Conservation (phyloP, 768 basidiomycete genomes). For the Amylocystis lapponica region DNA sequence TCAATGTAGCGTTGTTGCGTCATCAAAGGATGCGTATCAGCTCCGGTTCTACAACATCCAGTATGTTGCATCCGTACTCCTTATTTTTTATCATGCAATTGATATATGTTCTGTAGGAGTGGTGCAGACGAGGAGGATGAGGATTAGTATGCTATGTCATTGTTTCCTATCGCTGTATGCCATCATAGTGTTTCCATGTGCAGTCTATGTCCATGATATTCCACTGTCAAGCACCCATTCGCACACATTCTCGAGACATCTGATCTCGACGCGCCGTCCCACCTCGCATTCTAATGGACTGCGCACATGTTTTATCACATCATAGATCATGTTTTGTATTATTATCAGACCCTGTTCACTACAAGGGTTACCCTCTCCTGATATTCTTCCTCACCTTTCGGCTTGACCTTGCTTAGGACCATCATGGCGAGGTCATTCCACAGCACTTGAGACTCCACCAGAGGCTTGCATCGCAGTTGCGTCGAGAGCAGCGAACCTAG, state of each 20-base stretch:
- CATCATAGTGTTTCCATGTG: no score
- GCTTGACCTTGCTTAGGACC: constrained; percentile 43
- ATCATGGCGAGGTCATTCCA: constrained; percentile 74
- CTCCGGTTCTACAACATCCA: constrained; percentile 93
- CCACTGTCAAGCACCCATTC: no score
- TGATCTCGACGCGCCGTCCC: no score
- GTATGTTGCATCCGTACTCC: constrained; percentile 37
- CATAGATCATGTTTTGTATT: neutral
- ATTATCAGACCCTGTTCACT: constrained; percentile 5
- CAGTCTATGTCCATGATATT: no score
- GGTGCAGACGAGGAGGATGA: constrained; percentile 50
- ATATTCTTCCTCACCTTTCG: constrained; percentile 20
- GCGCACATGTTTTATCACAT: neutral
- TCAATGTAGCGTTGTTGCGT: constrained; percentile 72
- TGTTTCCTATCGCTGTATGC: neutral
- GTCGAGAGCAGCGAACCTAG: constrained; percentile 53
- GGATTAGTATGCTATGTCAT: constrained; percentile 31
- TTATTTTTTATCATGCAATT: constrained; percentile 1
- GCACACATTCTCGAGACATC: no score
- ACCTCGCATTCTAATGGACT: no score
- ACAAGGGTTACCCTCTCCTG: constrained; percentile 19
- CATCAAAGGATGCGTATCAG: constrained; percentile 89
- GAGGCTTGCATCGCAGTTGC: constrained; percentile 57
- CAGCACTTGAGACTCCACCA: constrained; percentile 50
- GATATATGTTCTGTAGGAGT: constrained; percentile 26